Evolutionary conservation across 2,329 filamentous ascomycete genomes (phyloP), one percentile per base, ranked within the genome.

Genomic region (Sarocladiaceae sp.): DNA sequence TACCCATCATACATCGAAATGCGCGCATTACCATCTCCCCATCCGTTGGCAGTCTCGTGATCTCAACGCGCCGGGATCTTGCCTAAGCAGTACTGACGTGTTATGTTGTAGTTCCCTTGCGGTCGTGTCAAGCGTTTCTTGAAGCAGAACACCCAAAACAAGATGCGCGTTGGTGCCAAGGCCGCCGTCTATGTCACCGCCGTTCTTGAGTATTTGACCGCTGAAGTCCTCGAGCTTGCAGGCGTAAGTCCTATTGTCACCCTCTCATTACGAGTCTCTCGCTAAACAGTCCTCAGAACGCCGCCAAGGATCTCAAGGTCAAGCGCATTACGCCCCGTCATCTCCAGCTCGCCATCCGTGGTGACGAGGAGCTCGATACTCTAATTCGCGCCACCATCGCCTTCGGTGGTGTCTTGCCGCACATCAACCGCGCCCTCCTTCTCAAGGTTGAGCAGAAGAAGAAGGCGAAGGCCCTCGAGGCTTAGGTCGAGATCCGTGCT

Each of bases 101-200:
- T n/a, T n/a, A n/a, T n/a, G 45, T 48, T 53, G 48, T 64, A 98
- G 93, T 98, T 98, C 68, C 93, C 93, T 50, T 98, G 93, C 67
- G 93, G 93, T 72, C 93, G 93, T 84, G 93, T 98, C 70, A 98
- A 98, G 85, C 90, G 93, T 74, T 97, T 97, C 75, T 78, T 98
- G 65, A 96, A 97, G 81, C 89, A 88, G 69, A 96, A 96, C 73
- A 97, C 93, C 41, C 93, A 97, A 66, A 94, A 96, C 73, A 97
- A 97, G 78, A 97, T 96, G 88, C 91, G 93, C 70, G 94, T 98
- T 55, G 93, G 93, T 59, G 93, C 91, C 62, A 97, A 97, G 77
- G 93, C 93, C 53, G 90, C 93, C 54, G 93, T 98, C 58, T 98
- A 98, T 65, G 88, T 97, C 51, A 97, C 93, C 41, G 93, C 93